phyloP scores from a whole-genome alignment of 2,329 filamentous ascomycete genomes.

The Mycosphaerella sp. region DNA sequence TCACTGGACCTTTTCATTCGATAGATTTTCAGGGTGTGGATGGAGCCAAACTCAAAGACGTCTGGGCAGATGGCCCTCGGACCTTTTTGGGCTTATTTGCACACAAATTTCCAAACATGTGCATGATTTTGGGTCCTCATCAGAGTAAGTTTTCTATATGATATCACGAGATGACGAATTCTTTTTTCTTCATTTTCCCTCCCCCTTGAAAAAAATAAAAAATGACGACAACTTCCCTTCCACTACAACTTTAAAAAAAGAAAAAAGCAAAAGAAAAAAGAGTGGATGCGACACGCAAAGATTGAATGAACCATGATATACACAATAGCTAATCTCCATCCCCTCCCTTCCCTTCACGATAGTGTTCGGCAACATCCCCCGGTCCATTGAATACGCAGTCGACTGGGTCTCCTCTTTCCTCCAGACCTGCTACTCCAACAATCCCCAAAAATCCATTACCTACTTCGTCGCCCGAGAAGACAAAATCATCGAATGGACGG shows the following conservation, averaged over 20 bases:
- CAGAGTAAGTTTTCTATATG: slow-evolving; percentile 20
- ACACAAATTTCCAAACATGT: slow-evolving; percentile 31
- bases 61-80: slow-evolving; percentile 34
- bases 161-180: no score
- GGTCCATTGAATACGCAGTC: slow-evolving; percentile 30
- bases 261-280: no score
- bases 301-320: no score
- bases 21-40: slow-evolving; percentile 28
- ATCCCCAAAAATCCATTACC: neutral
- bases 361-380: slow-evolving; percentile 36
- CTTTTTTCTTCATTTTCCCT: no score
- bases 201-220: no score
- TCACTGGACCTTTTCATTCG: slow-evolving; percentile 24
- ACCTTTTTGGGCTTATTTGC: slow-evolving; percentile 34
- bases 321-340: no score
- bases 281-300: no score
- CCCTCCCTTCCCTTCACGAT: no score
- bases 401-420: slow-evolving; percentile 14
- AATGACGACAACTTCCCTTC: no score
- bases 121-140: slow-evolving; percentile 37
- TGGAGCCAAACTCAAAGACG: slow-evolving; percentile 28
- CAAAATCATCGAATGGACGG: slow-evolving; percentile 13
- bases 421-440: slow-evolving; percentile 3
- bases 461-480: slow-evolving; percentile 7
- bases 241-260: no score